Base-by-base conservation (phyloP, 179 eudicot genomes). In the Beta macrorhiza region DNA sequence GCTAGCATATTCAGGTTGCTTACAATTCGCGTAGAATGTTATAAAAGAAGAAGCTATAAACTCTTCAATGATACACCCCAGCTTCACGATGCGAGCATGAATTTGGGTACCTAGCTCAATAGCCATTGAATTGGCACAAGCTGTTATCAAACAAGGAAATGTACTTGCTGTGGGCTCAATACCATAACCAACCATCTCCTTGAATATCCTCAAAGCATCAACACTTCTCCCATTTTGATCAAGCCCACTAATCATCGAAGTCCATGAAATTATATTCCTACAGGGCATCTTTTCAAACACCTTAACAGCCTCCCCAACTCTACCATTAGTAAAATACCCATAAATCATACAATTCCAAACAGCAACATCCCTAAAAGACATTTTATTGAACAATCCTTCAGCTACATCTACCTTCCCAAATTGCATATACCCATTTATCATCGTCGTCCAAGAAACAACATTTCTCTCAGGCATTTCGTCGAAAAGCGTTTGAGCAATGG, bases 401-500 rank as follows among this genome's bases (percentile, higher is more conserved):
- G 98, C 98, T 62, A 84, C 81, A 69, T 89, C 84, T 16, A 89
- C 81, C 65, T 29, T 81, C 72, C 98, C 94, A 79, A 83, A 73
- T 63, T 81, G 84, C 84, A 93, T 82, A 59, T 85, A 90, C 80
- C 96, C 95, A 74, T 84, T 84, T 56, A 94, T 83, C 92, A 91
- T 86, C 7, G 96, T 94, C 16, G 98, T 94, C 92, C 93, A 94
- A 58, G 97, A 72, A 75, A 93, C 83, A n/a, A 90, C 92, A 87
- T 86, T 93, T 79, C 85, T 89, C 45, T 88, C 87, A 53, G 91
- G 92, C 96, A 93, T 93, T 84, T 85, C 80, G 45, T 86, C 89
- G 67, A 94, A 94, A 63, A 93, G 81, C 79, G 81, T 87, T 74
- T 82, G 13, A 42, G 87, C 96, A 79, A 81, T 51, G 16, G 4